Evolutionary conservation across 1,139 yeast genomes (phyloP), one percentile per base, ranked within the genome.

Genomic region (Sugiyamaella neomexicana): DNA sequence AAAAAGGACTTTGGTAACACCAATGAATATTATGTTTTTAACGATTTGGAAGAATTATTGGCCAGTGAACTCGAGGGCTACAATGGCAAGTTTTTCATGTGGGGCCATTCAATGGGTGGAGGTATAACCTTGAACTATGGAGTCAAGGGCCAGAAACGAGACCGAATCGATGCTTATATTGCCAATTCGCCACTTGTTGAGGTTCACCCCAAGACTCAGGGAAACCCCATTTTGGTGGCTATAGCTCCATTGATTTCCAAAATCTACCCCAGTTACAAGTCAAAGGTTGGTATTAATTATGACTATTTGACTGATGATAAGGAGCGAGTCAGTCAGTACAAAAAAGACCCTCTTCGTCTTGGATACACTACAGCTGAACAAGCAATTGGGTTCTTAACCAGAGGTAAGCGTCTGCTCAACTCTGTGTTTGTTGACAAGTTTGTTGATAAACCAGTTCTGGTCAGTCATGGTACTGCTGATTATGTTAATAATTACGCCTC

Each of bases 41-140:
- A 78, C 38, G 97, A 89, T 67, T 74, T 91, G 62, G 89, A 89
- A 62, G 79, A 75, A 62, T 78, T 91, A 65, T 72, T 85, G 58
- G 75, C 56, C 13, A 53, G 32, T 53, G 54, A 52, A 66, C 8
- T 39, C 7, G 75, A 75, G 46, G 82, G 82, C 50, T 61, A 60
- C 51, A 57, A 57, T 6, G 72, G 69, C 25, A 65, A 60, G 60
- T 66, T 89, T 42, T 80, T 77, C 64, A 67, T 93, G 60, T 76
- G 81, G 72, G 97, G 97, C 1, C 96, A 88, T 66, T 88, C 96
- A n/a, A 90, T 93, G 97, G 99, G 99, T 48, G 97, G 97, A 17
- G 96, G 88, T 0, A 83, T 89, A 52, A 75, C 76, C 0, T 75
- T 90, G 58, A 88, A 85, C 70, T 91, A 91, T 68, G 88, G 83